Percentiles rank a stretch among this genome's conserved stretches.
Conservation (phyloP, 331 rosid species). For the Stylosanthes scabra region DNA sequence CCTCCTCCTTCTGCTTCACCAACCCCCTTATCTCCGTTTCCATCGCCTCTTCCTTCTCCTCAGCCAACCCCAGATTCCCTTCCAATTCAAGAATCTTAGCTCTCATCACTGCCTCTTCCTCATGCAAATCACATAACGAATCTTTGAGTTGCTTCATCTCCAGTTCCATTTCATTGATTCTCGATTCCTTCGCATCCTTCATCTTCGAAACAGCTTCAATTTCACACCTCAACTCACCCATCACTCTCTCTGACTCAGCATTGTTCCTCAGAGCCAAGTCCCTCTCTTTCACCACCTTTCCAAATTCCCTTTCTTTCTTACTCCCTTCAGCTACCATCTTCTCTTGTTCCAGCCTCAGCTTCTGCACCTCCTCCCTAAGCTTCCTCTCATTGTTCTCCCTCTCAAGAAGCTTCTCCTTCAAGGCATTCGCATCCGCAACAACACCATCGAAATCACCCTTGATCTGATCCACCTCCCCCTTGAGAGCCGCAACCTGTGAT, state of each 20-base stretch:
- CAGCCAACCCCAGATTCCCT: slow-evolving; percentile 36
- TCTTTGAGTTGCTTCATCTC: slow-evolving; percentile 45
- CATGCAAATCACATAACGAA: slow-evolving; percentile 14
- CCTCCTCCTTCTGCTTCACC: slow-evolving; percentile 49
- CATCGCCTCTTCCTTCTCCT: slow-evolving; percentile 48
- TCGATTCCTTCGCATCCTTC: background rate
- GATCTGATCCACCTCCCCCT: slow-evolving; percentile 30
- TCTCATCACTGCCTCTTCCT: slow-evolving; percentile 40
- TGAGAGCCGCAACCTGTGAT: slow-evolving; percentile 43
- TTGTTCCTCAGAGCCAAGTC: slow-evolving; percentile 46
- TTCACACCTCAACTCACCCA: slow-evolving; percentile 48
- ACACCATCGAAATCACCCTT: background rate
- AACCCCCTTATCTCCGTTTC: slow-evolving; percentile 42
- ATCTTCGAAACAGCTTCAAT: slow-evolving; percentile 21
- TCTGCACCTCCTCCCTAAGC: slow-evolving; percentile 37
- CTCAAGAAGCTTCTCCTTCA: background rate
- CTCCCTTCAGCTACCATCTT: slow-evolving; percentile 42
- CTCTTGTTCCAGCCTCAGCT: slow-evolving; percentile 35
- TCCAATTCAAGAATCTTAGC: slow-evolving; percentile 41
- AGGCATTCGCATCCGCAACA: background rate
- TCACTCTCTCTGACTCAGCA: background rate
- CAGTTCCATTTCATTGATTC: slow-evolving; percentile 38
- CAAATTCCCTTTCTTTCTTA: slow-evolving; percentile 40
- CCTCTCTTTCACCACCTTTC: slow-evolving; percentile 43
- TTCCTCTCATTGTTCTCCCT: slow-evolving; percentile 43